These are phyloP conservation scores for Aspergillus tamarii DNA, from an alignment of 2,329 filamentous ascomycete genomes.

Conservation along the genomic window DNA sequence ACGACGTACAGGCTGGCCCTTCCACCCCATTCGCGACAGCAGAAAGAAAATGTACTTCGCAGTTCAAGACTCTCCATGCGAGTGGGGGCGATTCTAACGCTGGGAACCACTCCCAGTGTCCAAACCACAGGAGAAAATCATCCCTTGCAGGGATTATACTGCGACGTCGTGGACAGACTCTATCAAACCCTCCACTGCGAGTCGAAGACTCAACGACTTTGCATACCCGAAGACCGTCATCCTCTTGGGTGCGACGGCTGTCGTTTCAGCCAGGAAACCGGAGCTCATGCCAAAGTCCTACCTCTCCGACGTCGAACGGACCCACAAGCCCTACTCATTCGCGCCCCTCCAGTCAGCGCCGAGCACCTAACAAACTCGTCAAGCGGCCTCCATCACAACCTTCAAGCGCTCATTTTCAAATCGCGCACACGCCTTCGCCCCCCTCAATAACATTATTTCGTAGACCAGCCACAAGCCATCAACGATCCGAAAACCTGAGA, in stretches of 20 bases:
- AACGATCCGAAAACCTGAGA: slow-evolving; percentile 59
- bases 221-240: slow-evolving; percentile 44
- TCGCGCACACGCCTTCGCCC: slow-evolving; percentile 32
- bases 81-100: slow-evolving; percentile 19
- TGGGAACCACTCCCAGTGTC: slow-evolving; percentile 18
- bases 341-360: slow-evolving; percentile 32
- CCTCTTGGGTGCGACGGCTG: slow-evolving; percentile 61
- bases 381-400: slow-evolving; percentile 63
- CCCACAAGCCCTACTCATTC: slow-evolving; percentile 56
- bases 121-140: slow-evolving; percentile 28
- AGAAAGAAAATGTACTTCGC: slow-evolving; percentile 18
- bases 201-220: slow-evolving; percentile 30
- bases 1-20: slow-evolving; percentile 22
- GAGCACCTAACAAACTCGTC: slow-evolving; percentile 62
- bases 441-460: slow-evolving; percentile 54
- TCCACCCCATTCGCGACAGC: slow-evolving; percentile 21
- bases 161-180: slow-evolving; percentile 42
- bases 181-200: slow-evolving; percentile 35
- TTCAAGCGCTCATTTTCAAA: slow-evolving; percentile 45
- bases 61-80: slow-evolving; percentile 13
- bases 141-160: slow-evolving; percentile 34
- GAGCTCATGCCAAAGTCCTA: slow-evolving; percentile 52
- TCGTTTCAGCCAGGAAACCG: slow-evolving; percentile 55
- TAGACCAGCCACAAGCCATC: slow-evolving; percentile 66
- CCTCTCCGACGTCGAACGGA: slow-evolving; percentile 57